A percentile compares a stretch with the other conserved stretches of the same genome.
phyloP scores from a whole-genome alignment of 306 rosid species.

The Rosa multiflora region DNA sequence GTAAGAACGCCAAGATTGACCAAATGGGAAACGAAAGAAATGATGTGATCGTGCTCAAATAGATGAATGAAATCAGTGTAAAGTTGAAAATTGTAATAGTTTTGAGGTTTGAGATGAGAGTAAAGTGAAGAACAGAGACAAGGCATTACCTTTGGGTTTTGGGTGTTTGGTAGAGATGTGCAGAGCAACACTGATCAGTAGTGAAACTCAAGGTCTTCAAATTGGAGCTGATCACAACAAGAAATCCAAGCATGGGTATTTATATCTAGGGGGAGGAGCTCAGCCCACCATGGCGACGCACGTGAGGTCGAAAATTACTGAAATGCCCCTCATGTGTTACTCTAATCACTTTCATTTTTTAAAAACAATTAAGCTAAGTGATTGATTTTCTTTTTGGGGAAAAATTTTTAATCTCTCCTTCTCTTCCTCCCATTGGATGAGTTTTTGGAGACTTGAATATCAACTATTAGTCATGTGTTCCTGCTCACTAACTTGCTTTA shows the following conservation, averaged over 20 bases:
- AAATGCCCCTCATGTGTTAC: not conserved
- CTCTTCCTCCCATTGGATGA: too few relatives aligned
- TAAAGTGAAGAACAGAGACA: not conserved
- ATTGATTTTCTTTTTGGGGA: not conserved
- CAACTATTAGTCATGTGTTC: too few relatives aligned
- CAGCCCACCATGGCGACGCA: not conserved
- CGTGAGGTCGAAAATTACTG: not conserved
- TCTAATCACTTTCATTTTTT: not conserved
- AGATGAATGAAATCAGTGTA: not conserved
- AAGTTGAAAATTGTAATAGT: not conserved
- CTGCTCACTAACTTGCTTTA: too few relatives aligned
- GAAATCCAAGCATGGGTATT: not conserved
- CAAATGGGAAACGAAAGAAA: not conserved
- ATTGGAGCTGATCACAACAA: slow-evolving; percentile 1
- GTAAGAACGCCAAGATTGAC: not conserved
- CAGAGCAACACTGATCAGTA: not conserved
- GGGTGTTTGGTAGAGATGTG: not conserved
- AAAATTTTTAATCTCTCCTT: not conserved
- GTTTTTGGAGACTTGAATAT: too few relatives aligned
- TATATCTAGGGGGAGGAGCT: not conserved
- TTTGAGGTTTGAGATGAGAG: not conserved
- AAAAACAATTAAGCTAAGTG: not conserved
- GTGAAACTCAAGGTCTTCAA: not conserved
- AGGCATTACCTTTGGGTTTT: slow-evolving; percentile 10
- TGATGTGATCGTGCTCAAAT: not conserved